Base-by-base conservation (phyloP, 1,284 basidiomycete genomes). In the Marasmius fiardii region DNA sequence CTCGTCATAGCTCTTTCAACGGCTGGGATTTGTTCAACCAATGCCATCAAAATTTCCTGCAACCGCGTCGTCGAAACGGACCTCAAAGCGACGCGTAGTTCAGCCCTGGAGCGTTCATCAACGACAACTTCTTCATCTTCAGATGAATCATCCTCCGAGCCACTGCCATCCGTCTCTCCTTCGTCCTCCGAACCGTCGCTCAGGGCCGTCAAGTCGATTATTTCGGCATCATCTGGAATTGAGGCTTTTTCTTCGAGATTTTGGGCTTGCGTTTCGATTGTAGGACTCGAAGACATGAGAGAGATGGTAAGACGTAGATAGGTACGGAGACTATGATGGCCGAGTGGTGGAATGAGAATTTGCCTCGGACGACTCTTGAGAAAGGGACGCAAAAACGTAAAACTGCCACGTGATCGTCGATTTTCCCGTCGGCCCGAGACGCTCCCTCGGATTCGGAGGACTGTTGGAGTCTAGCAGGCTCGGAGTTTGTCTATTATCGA, bases 1-100 rank as follows among this genome's bases (percentile, higher is more conserved):
- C 67, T 65, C 28, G 74, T 76, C 14, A 80, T 64, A 3, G 73
- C 71, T 47, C 69, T 69, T 52, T 78, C 73, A 28, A 78, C 68
- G 20, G 66, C 68, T 20, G 74, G 71, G 26, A 74, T 68, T n/a
- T 67, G 67, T 39, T 74, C 69, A 23, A 74, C 68, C 18, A 81
- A 63, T 24, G 64, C 58, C 16, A 61, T 65, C 44, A 80, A 55
- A 28, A 78, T 62, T 41, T 70, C 65, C 41, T 76, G 74, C 44
- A 81, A 68, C 52, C 71, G 74, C 39, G 67, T 64, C 62, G 76
- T 74, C 12, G 76, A 71, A 43, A 74, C 64, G 8, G 68, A 68
- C 31, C 67, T 64, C 59, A 81, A 74, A 2, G 76, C 76, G 20
- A 63, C 65, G 35, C 70, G 71, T 48, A 81, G 64, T 55, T 73